A percentile compares a stretch with the other conserved stretches of the same genome.
phyloP scores from a whole-genome alignment of 108 stramenopile genomes.

The Conticribra weissflogii region DNA sequence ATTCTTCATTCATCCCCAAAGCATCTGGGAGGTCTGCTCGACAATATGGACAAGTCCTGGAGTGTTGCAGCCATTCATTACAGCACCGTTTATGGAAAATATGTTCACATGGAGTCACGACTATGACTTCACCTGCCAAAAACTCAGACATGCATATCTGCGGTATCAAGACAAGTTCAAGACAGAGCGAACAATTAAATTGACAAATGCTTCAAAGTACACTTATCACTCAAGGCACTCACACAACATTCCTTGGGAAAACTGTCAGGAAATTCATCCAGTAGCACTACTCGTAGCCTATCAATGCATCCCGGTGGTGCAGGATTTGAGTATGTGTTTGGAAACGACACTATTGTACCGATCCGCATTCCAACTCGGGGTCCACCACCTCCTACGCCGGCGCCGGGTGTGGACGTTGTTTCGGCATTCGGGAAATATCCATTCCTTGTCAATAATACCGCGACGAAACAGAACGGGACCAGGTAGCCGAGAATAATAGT shows the following conservation, averaged over 20 bases:
- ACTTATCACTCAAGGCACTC: no score
- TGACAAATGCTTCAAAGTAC: background rate
- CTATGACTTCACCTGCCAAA: constrained; percentile 55
- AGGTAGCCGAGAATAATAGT: constrained; percentile 67
- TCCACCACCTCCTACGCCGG: constrained; percentile 25
- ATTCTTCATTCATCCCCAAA: constrained; percentile 24
- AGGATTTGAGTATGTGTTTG: constrained; percentile 53
- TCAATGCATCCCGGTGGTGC: constrained; percentile 66
- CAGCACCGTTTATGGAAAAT: constrained; percentile 80
- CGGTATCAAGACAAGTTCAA: no score
- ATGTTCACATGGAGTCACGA: constrained; percentile 74
- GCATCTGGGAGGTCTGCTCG: constrained; percentile 60
- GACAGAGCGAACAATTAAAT: background rate
- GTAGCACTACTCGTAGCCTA: constrained; percentile 35
- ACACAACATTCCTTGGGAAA: constrained; percentile 70
- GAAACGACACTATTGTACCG: constrained; percentile 51
- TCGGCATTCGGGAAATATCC: constrained; percentile 64
- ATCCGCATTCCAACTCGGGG: constrained; percentile 20
- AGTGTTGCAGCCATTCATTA: constrained; percentile 70
- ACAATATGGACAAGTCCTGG: constrained; percentile 75
- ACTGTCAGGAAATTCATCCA: constrained; percentile 51
- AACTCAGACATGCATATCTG: constrained; percentile 78
- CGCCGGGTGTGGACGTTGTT: constrained; percentile 14
- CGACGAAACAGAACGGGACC: constrained; percentile 64
- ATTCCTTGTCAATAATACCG: constrained; percentile 66